Percentiles rank a stretch among this genome's conserved stretches.
Evolutionary conservation across 1,284 basidiomycete species (phyloP).

Genomic region (Microbotryum lychnidis-dioicae): DNA sequence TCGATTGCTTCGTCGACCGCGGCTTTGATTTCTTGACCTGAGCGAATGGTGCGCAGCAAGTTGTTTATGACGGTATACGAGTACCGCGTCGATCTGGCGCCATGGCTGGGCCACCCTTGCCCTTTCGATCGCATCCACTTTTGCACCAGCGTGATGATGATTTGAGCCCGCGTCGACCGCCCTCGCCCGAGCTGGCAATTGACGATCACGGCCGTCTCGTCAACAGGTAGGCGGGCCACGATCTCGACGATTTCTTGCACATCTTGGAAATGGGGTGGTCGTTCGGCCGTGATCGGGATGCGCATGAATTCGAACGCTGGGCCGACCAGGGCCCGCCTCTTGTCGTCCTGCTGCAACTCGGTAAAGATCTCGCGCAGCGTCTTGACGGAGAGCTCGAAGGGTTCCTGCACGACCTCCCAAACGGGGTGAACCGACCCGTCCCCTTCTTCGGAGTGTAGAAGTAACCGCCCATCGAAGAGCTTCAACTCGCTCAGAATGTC

Average conservation of each 20-base stretch:
- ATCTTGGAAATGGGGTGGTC: conserved; percentile 44
- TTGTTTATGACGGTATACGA: conserved; percentile 51
- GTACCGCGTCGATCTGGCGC: conserved; percentile 5
- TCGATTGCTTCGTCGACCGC: conserved; percentile 88
- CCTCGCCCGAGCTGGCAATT: conserved; percentile 91
- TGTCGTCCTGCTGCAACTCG: conserved; percentile 35
- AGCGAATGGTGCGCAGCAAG: conserved; percentile 81
- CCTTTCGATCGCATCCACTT: conserved; percentile 58
- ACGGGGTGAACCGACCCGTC: conserved; percentile 86
- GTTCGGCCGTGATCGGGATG: conserved; percentile 75
- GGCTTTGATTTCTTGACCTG: conserved; percentile 54
- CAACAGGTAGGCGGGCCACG: conserved; percentile 62
- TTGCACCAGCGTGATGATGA: conserved; percentile 76
- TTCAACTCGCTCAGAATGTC: conserved; percentile 79
- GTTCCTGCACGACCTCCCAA: conserved; percentile 75
- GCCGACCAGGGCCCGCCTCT: conserved; percentile 39
- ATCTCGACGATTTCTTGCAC: conserved; percentile 60
- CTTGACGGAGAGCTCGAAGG: conserved; percentile 46
- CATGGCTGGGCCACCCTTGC: not conserved
- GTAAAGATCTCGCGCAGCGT: conserved; percentile 89
- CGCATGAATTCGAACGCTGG: conserved; percentile 69
- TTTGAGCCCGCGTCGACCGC: conserved; percentile 82
- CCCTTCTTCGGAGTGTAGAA: conserved; percentile 81
- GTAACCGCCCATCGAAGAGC: conserved; percentile 72
- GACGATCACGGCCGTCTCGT: conserved; percentile 74